Percentiles rank a stretch among this genome's conserved stretches.
Conservation (phyloP, 2,329 filamentous ascomycete genomes). For the Colletotrichum tanaceti region DNA sequence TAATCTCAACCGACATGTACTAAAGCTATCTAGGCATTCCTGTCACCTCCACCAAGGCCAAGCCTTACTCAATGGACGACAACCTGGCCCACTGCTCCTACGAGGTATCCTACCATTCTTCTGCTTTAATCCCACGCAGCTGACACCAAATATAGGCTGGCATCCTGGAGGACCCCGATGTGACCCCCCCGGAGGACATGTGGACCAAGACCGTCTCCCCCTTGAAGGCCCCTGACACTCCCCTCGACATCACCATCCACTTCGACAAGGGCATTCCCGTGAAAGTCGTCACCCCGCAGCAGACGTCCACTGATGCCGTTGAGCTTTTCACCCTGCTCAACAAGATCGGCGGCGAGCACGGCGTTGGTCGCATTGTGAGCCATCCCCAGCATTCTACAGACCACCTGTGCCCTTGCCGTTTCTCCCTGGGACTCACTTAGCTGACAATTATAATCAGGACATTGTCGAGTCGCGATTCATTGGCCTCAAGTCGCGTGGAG, state of each 20-base stretch:
- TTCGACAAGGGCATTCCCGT: constrained; percentile 76
- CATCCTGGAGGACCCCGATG: constrained; percentile 70
- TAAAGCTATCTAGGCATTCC: constrained; percentile 63
- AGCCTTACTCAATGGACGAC: constrained; percentile 56
- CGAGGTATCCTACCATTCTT: constrained; percentile 68
- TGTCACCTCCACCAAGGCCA: constrained; percentile 78
- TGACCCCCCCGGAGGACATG: constrained; percentile 74
- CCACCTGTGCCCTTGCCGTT: constrained; percentile 57
- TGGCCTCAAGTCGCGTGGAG: constrained; percentile 60
- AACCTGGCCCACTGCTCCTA: constrained; percentile 83
- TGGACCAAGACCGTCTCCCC: constrained; percentile 72
- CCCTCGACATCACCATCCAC: constrained; percentile 72
- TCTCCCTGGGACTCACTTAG: neutral
- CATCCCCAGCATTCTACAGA: constrained; percentile 45
- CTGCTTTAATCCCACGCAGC: neutral
- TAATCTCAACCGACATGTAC: neutral
- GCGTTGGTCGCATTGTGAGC: constrained; percentile 75
- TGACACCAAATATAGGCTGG: constrained; percentile 49
- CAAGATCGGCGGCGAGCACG: constrained; percentile 71
- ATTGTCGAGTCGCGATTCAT: constrained; percentile 61
- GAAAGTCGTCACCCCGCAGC: constrained; percentile 68
- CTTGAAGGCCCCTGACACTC: constrained; percentile 71
- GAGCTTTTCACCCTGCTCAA: constrained; percentile 75
- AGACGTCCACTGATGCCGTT: constrained; percentile 71
- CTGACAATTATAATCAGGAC: constrained; percentile 31